A percentile compares a stretch with the other conserved stretches of the same genome.
phyloP scores from a whole-genome alignment of 805 yeast genomes.

The Candida endomychidarum region DNA sequence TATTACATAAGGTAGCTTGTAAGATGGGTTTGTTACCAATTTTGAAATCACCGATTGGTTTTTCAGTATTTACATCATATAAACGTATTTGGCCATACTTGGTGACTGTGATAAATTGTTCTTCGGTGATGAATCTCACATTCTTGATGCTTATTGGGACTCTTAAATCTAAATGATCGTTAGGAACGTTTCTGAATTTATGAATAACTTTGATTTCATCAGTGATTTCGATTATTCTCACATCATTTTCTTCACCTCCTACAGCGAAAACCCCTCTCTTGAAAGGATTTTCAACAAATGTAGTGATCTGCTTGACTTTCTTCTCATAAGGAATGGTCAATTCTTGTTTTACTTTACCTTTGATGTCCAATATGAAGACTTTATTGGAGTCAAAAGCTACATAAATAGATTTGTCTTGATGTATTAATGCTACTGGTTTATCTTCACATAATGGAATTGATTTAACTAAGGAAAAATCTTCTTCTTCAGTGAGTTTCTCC shows the following conservation, averaged over 20 bases:
- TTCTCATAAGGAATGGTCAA: slow-evolving; percentile 18
- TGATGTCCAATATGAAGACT: slow-evolving; percentile 39
- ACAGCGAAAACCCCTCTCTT: slow-evolving; percentile 60
- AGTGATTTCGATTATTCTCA: slow-evolving; percentile 48
- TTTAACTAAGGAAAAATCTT: slow-evolving; percentile 34
- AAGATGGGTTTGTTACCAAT: slow-evolving; percentile 55
- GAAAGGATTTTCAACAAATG: slow-evolving; percentile 49
- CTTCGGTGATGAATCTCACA: slow-evolving; percentile 44
- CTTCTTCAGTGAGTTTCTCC: slow-evolving; percentile 10
- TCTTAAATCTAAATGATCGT: slow-evolving; percentile 72
- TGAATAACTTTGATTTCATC: slow-evolving; percentile 19
- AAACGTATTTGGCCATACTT: slow-evolving; percentile 71
- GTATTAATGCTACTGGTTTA: slow-evolving; percentile 33
- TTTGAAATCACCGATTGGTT: slow-evolving; percentile 61
- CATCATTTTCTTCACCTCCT: slow-evolving; percentile 85
- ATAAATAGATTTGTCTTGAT: slow-evolving; percentile 31
- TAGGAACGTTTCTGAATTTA: slow-evolving; percentile 66
- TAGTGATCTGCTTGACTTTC: slow-evolving; percentile 43
- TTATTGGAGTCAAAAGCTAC: slow-evolving; percentile 49
- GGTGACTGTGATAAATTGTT: slow-evolving; percentile 63
- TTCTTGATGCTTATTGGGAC: slow-evolving; percentile 80
- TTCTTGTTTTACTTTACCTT: slow-evolving; percentile 22
- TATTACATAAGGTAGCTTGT: slow-evolving; percentile 37
- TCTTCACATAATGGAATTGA: slow-evolving; percentile 22
- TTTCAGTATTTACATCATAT: slow-evolving; percentile 69